Conservation (phyloP, 2,329 filamentous ascomycete species). For the Paramyrothecium sp. region DNA sequence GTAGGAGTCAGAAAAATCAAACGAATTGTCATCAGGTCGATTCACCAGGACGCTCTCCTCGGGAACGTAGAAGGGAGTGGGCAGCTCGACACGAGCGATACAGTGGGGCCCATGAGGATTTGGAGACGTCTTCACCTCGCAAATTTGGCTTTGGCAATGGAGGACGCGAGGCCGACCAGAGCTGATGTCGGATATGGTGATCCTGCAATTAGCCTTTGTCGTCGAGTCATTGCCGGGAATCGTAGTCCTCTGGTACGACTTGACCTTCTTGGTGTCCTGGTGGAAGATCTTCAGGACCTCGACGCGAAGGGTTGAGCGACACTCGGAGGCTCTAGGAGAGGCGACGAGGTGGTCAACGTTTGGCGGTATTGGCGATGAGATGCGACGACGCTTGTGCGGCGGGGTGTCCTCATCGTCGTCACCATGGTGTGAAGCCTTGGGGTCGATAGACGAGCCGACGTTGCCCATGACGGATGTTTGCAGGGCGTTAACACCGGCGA, state of each 20-base stretch:
- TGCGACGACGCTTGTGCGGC: conserved; percentile 49
- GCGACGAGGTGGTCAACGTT: conserved; percentile 30
- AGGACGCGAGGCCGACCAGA: conserved; percentile 39
- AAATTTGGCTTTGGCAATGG: conserved; percentile 54
- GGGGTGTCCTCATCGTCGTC: conserved; percentile 35
- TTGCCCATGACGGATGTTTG: conserved; percentile 43
- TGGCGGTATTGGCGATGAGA: conserved; percentile 36
- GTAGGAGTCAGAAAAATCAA: conserved; percentile 50
- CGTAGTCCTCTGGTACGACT: conserved; percentile 20
- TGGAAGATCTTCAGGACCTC: conserved; percentile 53
- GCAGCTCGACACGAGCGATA: conserved; percentile 47
- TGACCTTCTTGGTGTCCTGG: conserved; percentile 40
- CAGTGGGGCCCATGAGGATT: conserved; percentile 43
- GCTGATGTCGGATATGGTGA: conserved; percentile 33
- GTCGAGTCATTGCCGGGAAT: conserved; percentile 27
- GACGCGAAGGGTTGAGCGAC: conserved; percentile 45
- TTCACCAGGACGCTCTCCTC: conserved; percentile 50
- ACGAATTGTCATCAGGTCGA: conserved; percentile 43
- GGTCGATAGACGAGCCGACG: conserved; percentile 32
- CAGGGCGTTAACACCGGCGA: conserved; percentile 42
- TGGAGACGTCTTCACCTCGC: conserved; percentile 49
- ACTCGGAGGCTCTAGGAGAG: conserved; percentile 27
- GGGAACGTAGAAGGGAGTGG: conserved; percentile 50
- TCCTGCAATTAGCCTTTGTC: conserved; percentile 34
- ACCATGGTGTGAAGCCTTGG: conserved; percentile 24